Percentiles rank a stretch among this genome's conserved stretches.
Conservation (phyloP, 495 filamentous ascomycete species). For the Penicillium silybi region DNA sequence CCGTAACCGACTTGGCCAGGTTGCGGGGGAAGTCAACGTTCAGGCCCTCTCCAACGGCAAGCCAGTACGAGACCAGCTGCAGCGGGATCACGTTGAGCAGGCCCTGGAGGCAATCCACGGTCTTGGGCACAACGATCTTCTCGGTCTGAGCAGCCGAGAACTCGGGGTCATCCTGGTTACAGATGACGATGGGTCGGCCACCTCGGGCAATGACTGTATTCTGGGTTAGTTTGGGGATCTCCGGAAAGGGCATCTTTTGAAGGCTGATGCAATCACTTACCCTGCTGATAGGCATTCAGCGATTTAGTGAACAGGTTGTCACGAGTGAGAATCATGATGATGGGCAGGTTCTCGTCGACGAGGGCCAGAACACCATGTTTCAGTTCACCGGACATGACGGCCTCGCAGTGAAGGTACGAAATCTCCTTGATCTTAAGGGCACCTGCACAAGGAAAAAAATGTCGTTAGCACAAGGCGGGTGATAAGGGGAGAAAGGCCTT, state of each 20-base stretch:
- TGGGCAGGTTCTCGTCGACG: conserved; percentile 95
- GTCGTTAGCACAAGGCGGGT: neutral
- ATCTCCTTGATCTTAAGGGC: conserved; percentile 99
- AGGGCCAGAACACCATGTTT: conserved; percentile 97
- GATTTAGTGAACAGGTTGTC: conserved; percentile 96
- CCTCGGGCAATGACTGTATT: conserved; percentile 78
- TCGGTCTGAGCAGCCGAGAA: conserved; percentile 83
- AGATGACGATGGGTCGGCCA: conserved; percentile 96
- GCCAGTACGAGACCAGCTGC: conserved; percentile 97
- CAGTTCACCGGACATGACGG: conserved; percentile 98
- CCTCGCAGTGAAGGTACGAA: conserved; percentile 98
- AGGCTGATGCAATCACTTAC: conserved; percentile 43
- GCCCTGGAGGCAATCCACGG: conserved; percentile 92
- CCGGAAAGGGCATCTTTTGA: neutral
- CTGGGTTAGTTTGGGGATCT: neutral
- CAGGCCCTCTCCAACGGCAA: conserved; percentile 89
- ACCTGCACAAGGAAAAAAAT: conserved; percentile 30
- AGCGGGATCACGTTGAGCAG: conserved; percentile 96
- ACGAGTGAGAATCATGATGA: conserved; percentile 98
- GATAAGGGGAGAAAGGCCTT: neutral
- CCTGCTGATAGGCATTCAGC: conserved; percentile 96
- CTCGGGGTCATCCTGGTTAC: conserved; percentile 85
- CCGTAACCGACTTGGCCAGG: conserved; percentile 96
- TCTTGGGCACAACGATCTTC: conserved; percentile 96
- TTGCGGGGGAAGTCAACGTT: conserved; percentile 98